Conservation (phyloP, 805 yeast species). For the Candida odintsovae region DNA sequence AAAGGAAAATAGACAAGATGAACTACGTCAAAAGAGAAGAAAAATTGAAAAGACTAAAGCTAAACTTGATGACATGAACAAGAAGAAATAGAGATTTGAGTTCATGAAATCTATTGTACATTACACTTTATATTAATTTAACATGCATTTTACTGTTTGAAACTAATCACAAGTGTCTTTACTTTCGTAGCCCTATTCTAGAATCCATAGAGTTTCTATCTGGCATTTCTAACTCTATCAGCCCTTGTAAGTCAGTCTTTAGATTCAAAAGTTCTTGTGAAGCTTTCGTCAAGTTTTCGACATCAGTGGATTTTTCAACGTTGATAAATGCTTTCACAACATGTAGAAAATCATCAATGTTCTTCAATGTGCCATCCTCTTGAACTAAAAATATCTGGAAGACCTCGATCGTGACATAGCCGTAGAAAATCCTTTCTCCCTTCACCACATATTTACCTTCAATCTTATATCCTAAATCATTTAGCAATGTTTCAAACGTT, state of each 20-base stretch:
- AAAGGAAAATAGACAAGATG: constrained; percentile 71
- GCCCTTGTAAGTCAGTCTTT: constrained; percentile 61
- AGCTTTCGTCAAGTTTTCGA: constrained; percentile 63
- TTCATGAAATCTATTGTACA: background rate
- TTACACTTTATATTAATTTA: background rate
- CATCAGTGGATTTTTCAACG: constrained; percentile 66
- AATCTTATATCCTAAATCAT: constrained; percentile 65
- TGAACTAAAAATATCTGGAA: constrained; percentile 34
- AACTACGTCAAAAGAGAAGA: constrained; percentile 61
- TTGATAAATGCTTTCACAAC: constrained; percentile 65
- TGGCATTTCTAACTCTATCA: constrained; percentile 66
- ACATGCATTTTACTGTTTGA: background rate
- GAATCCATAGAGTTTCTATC: constrained; percentile 81
- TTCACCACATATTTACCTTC: constrained; percentile 55
- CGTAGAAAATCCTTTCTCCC: constrained; percentile 57
- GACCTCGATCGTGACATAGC: constrained; percentile 55
- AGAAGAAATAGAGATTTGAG: background rate
- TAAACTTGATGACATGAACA: constrained; percentile 13
- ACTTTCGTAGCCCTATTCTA: constrained; percentile 35
- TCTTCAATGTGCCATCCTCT: constrained; percentile 24
- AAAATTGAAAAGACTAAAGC: constrained; percentile 50
- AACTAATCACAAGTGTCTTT: background rate
- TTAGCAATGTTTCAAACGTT: constrained; percentile 36
- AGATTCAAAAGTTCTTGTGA: constrained; percentile 55
- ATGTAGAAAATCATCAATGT: constrained; percentile 44